Evolutionary conservation across 75 land plant species (phyloP), one percentile per base, ranked within the genome.

Genomic region (Picea sitchensis): DNA sequence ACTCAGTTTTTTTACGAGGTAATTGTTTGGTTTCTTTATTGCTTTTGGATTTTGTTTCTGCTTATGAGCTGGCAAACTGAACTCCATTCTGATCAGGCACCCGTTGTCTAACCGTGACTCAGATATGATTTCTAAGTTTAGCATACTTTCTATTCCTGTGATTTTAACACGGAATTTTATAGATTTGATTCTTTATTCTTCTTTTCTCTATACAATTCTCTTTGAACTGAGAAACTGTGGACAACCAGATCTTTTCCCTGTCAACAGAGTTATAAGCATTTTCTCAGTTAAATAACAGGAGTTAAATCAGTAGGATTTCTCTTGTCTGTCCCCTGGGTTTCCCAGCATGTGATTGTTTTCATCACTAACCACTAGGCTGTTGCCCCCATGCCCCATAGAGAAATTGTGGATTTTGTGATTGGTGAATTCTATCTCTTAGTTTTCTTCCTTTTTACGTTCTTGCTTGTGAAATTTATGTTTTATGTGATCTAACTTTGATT

Each of bases 1-100:
- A 91, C 91, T 54, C 82, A 88, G 34, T 91, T 81, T 65, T 77
- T 91, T 38, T 77, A 83, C 34, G 81, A 88, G 82, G 93, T 87
- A 26, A 81, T 81, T 34, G 21, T 30, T 57, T 21, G 31, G 14
- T 26, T 21, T 31, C 23, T 17, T 5, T 23, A 17, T 23, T 21
- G 17, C 30, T 65, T 17, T 9, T 21, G 69, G 69, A 9, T 60
- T 20, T 65, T 17, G 63, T 61, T 61, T 61, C 21, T 15, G 20
- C 1, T 47, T 6, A 5, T 47, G 51, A 47, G 51, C 9, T 47
- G 51, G 0, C 51, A 47, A 47, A 47, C 7, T 47, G 51, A 47
- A 47, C 51, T 47, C 51, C 51, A 47, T 47, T 0, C 9, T 47
- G 7, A 5, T 47, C 0, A 47, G 51, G 51, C 51, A 7, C 9